Conservation (phyloP, 805 yeast genomes). For the Blastobotrys attinorum region DNA sequence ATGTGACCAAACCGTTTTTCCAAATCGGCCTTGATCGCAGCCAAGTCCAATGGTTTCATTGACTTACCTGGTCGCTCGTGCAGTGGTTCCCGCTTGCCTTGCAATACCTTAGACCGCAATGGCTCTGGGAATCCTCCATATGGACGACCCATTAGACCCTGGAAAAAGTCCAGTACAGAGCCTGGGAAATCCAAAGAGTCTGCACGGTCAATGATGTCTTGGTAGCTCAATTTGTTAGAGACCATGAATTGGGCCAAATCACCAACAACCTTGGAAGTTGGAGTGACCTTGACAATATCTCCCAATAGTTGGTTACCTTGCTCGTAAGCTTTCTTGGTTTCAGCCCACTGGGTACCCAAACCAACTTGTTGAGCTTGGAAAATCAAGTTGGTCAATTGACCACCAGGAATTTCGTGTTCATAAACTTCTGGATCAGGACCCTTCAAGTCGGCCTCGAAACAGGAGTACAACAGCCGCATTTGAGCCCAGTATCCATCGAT, state of each 20-base stretch:
- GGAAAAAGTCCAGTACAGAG: slow-evolving; percentile 95
- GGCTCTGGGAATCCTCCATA: slow-evolving; percentile 99
- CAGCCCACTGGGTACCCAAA: slow-evolving; percentile 91
- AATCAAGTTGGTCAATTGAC: slow-evolving; percentile 92
- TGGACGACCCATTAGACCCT: slow-evolving; percentile 99
- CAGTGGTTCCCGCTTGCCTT: slow-evolving; percentile 88
- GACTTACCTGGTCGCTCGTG: slow-evolving; percentile 87
- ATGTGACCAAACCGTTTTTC: slow-evolving; percentile 69
- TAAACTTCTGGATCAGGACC: slow-evolving; percentile 99
- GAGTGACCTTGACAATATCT: slow-evolving; percentile 96
- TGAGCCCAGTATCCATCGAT: slow-evolving; percentile 97
- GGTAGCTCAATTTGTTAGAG: slow-evolving; percentile 76
- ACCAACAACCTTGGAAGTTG: slow-evolving; percentile 99
- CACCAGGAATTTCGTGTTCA: slow-evolving; percentile 98
- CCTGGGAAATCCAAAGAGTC: slow-evolving; percentile 95
- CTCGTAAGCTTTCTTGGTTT: slow-evolving; percentile 90
- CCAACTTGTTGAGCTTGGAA: slow-evolving; percentile 99
- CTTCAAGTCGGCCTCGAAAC: slow-evolving; percentile 96
- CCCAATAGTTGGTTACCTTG: slow-evolving; percentile 88
- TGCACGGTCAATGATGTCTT: slow-evolving; percentile 85
- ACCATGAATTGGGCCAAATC: slow-evolving; percentile 99
- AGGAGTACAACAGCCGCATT: slow-evolving; percentile 92
- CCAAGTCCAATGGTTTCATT: slow-evolving; percentile 77
- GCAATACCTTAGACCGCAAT: slow-evolving; percentile 80
- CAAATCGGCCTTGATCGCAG: slow-evolving; percentile 63